Evolutionary conservation across 1,284 basidiomycete species (phyloP), one percentile per base, ranked within the genome.

Genomic region (Rhodotorula sp.): DNA sequence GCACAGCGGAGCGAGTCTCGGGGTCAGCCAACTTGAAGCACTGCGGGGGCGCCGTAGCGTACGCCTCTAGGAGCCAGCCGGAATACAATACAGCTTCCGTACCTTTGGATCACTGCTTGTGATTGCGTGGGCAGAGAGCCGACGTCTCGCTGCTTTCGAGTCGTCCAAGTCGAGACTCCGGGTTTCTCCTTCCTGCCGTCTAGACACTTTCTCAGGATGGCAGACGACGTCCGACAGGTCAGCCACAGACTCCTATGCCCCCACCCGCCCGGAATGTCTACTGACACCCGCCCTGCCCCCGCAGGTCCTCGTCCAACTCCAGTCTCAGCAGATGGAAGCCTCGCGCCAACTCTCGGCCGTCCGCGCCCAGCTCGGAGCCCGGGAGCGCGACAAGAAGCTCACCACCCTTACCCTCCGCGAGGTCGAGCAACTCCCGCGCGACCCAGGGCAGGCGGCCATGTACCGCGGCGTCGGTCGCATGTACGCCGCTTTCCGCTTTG

Each of bases 381-480:
- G 60, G 7, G 69, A 77, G 46, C 73, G 76, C 31, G 76, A 77
- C 18, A 52, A 54, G 47, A 73, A 75, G 52, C 46, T 75, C 57
- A 68, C 67, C 34, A 68, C 71, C 7, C 60, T 77, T 47, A 77
- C 76, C 8, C 65, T 77, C n/a, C 63, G 67, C n/a, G 76, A 77
- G 62, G 75, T 77, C 62, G 69, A 77, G 52, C 58, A 56, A 23
- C 69, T 77, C 3, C 75, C 75, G 48, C 31, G 69, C 8, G 71
- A 70, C 14, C 51, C 64, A 14, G 31, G 20, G 8, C 66, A 62
- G 20, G 67, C 64, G 14, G 58, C 54, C 7, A 66, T 68, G 62
- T 77, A 77, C 58, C 59, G 70, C 20, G 74, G 71, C n/a, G 76
- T 77, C 14, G 76, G 76, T 20, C 31, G 71, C 49, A 77, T 75